Conservation (phyloP, 2,329 filamentous ascomycete genomes). For the Ascochyta koolunga region DNA sequence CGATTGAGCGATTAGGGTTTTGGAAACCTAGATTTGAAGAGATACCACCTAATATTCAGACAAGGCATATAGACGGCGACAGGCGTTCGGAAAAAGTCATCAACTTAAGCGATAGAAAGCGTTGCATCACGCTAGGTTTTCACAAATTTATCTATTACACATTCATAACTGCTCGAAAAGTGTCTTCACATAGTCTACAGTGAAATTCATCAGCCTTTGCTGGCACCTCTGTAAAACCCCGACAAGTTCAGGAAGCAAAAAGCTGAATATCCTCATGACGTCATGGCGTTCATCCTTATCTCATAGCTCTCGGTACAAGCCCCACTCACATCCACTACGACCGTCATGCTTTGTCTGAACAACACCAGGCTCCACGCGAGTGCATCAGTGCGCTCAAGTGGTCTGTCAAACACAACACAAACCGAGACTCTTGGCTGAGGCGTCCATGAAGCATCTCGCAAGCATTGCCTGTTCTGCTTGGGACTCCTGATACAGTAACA, state of each 20-base stretch:
- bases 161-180: too few relatives aligned
- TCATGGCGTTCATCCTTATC: constrained; percentile 11
- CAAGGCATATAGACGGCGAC: constrained; percentile 13
- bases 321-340: background rate
- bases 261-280: constrained; percentile 1
- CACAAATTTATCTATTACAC: background rate
- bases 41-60: constrained; percentile 19
- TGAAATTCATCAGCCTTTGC: background rate
- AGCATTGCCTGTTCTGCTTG: constrained; percentile 3
- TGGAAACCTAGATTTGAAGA: constrained; percentile 10
- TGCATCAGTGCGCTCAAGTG: constrained; percentile 1
- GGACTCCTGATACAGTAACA: background rate
- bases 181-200: too few relatives aligned
- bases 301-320: constrained; percentile 2
- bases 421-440: constrained; percentile 16
- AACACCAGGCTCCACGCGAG: constrained; percentile 1
- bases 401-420: constrained; percentile 13
- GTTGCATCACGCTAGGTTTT: constrained; percentile 13
- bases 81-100: constrained; percentile 17
- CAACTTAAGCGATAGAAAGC: constrained; percentile 17
- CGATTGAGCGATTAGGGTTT: constrained; percentile 16
- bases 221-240: too few relatives aligned
- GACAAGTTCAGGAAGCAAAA: background rate
- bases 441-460: constrained; percentile 13
- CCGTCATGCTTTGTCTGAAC: constrained; percentile 15